Base-by-base conservation (phyloP, 768 basidiomycete species). In the Termitomyces sp. region DNA sequence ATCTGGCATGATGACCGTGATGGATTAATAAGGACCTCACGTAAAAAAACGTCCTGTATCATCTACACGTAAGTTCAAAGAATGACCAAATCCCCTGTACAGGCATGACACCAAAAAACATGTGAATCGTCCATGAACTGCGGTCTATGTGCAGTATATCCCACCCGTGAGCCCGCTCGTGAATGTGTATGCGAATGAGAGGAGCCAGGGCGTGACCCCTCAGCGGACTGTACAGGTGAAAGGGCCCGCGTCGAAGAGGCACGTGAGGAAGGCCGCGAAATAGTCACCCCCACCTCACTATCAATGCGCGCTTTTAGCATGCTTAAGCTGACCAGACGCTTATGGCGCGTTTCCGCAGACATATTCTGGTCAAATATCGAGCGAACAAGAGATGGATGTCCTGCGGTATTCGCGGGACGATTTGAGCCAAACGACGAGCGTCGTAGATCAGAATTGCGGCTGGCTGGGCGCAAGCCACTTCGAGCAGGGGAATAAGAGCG, bases 261-360 rank as follows among this genome's bases (percentile, higher is more conserved):
- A 22, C 64, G 75, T 20, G 83, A 83, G 4, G 78, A 73, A 2
- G 82, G 77, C 33, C 74, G 75, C 37, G 74, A 71, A 16, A 73
- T 59, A 24, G 72, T 72, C 2, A 73, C 72, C 16, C 79, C 83
- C 20, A 79, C 73, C 70, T 94, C 92, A 68, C 89, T 88, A 59
- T 93, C 90, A 64, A 94, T 94, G 45, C 92, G 84, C 22, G 90
- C 92, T 67, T 92, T 93, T 51, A 95, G 82, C 90, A 95, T 94
- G 70, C 87, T 84, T 63, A 94, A 71, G 71, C 89, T 91, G 64
- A 92, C 84, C 64, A 85, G 82, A 55, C 92, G 87, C 66, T 92
- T 92, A 71, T 93, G 91, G 29, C 82, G 76, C 36, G 88, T 86
- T 70, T 91, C 88, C 0, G 88, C 81, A 7, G 88, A 83, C 49